These are phyloP conservation scores for Xylogone sp. DNA, from an alignment of 2,329 filamentous ascomycete species.

Conservation along the genomic window DNA sequence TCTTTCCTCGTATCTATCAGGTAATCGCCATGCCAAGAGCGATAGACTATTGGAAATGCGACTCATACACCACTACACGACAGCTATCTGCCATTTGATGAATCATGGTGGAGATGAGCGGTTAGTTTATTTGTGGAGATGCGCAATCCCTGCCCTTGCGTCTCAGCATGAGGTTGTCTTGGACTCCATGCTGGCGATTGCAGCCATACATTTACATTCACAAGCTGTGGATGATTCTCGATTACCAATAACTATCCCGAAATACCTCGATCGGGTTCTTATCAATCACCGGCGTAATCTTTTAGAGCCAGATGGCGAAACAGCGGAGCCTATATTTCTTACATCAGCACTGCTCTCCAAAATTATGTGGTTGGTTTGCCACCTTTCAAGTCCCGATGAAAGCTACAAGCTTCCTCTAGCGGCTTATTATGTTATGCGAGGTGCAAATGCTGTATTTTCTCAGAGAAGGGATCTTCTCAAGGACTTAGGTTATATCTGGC, in stretches of 20 bases:
- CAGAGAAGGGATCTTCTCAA: background rate
- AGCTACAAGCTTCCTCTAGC: slow-evolving; percentile 10
- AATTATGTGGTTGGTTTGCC: slow-evolving; percentile 10
- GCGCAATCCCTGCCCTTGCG: background rate
- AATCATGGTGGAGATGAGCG: background rate
- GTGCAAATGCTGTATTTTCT: slow-evolving; percentile 5
- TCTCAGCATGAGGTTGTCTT: background rate
- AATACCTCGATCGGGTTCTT: background rate
- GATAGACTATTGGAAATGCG: background rate
- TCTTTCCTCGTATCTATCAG: background rate
- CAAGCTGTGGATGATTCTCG: background rate
- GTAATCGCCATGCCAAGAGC: background rate
- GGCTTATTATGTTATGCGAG: slow-evolving; percentile 12
- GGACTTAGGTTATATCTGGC: background rate
- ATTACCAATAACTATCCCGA: background rate
- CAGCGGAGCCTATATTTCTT: background rate
- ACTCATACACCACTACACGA: background rate
- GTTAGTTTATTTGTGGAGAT: background rate
- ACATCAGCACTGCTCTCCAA: background rate
- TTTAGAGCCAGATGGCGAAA: background rate
- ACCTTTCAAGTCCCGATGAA: slow-evolving; percentile 1
- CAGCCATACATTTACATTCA: background rate
- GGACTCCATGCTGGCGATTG: background rate
- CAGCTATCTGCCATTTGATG: background rate
- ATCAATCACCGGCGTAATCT: background rate